Base-by-base conservation (phyloP, 1,284 basidiomycete genomes). In the Ganoderma lucidum region DNA sequence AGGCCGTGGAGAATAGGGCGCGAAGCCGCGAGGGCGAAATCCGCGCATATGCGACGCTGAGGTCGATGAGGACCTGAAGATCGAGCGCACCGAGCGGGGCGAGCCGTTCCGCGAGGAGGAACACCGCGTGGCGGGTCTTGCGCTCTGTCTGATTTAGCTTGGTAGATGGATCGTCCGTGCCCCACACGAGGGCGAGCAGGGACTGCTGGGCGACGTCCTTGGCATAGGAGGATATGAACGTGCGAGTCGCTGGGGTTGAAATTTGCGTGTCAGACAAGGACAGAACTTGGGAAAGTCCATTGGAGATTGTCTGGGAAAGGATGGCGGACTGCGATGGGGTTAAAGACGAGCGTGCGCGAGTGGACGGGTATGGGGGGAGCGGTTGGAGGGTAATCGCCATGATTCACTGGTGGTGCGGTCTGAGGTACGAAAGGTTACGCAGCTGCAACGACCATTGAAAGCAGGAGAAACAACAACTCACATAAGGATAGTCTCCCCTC, bases 101-200 rank as follows among this genome's bases (percentile, higher is more conserved):
- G 14, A 89, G 75, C 59, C 83, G 86, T 73, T 89, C 86, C 0
- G 89, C 86, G 5, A 93, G 84, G 8, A 84, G 73, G n/a, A 93
- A 80, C 0, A 84, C 82, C n/a, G 82, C 80, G 62, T 84, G 84
- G n/a, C 81, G 83, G 63, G 92, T 86, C 6, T 79, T 72, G 56
- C 80, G 81, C 63, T 89, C 86, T 19, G 81, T 75, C 45, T 78
- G 78, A 2, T 81, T 80, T 14, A 77, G 71, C 48, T 67, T 75
- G 53, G 53, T 65, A 17, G 66, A 67, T 41, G 45, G 73, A 44
- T 73, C 66, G 2, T 74, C 73, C 3, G 65, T 37, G 3, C 80
- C 81, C 90, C 90, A 93, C 70, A 93, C 88, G 45, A 92, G 78
- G 8, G 79, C 73, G 62, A 90, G 83, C 0, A 93, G 81, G 2